Base-by-base conservation (phyloP, 768 basidiomycete genomes). In the Tulasnella sp. region DNA sequence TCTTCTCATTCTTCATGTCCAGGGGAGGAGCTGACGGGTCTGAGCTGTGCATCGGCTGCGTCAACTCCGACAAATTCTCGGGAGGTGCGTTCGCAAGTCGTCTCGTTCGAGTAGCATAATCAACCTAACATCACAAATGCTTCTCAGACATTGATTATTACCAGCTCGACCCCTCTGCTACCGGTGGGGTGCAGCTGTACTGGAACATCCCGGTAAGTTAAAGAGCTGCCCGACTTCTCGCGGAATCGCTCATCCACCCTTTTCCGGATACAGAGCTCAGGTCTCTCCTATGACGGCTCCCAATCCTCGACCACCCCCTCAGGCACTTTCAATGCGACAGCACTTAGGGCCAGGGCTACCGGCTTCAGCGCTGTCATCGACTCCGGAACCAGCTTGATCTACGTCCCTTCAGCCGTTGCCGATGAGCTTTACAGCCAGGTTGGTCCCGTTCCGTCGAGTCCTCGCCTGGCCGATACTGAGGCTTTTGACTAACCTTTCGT, bases 371-470 rank as follows among this genome's bases (percentile, higher is more conserved):
- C 80, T 37, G 69, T 77, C 12, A 81, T 81, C 42, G 80, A 78
- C 77, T 78, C 80, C 6, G 80, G 80, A 37, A 81, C 80, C 24
- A 81, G 76, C 48, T 40, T 81, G 40, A 78, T 81, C 44, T 77
- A 77, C 76, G 46, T 81, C 34, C 60, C 77, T 34, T 72, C 44
- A 22, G 40, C 60, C 24, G 76, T 54, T 3, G 77, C 80, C 22
- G 40, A 44, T 3, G 69, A 77, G 3, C 77, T 81, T 18, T 81
- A 77, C 41, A 75, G n/a, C 74, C 18, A 75, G 40, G 46, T 75
- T 7, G 40, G 46, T n/a, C n/a, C 22, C 41, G 41, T 7, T 40
- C 34, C 37, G 14, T 28, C n/a, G 20, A 46, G 31, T 20, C 22
- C 31, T 7, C 7, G 72, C 31, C 14, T 37, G 1, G 14, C 16